These are phyloP conservation scores for Diaporthe nobilis DNA, from an alignment of 2,329 filamentous ascomycete species.

Conservation along the genomic window DNA sequence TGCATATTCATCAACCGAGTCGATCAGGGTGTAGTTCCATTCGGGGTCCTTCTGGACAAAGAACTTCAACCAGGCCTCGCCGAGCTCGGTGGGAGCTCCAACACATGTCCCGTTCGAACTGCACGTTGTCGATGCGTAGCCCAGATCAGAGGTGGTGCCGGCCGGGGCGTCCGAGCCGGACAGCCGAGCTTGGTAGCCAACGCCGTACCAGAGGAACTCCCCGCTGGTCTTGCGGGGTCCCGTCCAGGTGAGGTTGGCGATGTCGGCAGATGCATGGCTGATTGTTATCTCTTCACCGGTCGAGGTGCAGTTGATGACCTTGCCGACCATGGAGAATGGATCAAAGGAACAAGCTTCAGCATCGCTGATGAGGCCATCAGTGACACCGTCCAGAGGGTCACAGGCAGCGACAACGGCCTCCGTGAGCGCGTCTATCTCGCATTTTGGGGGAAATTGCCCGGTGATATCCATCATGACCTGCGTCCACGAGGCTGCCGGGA, in stretches of 20 bases:
- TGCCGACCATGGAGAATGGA: not conserved
- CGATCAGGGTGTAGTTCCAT: not conserved
- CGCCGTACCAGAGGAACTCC: conserved; percentile 2
- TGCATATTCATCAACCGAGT: not conserved
- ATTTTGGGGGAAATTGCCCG: conserved; percentile 56
- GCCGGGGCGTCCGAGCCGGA: not conserved
- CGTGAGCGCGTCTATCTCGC: conserved; percentile 54
- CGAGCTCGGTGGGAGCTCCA: not conserved
- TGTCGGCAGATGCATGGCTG: not conserved
- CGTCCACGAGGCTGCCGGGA: conserved; percentile 55
- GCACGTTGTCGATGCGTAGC: conserved; percentile 4
- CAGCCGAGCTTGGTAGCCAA: not conserved
- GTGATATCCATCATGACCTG: conserved; percentile 46
- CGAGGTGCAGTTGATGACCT: not conserved
- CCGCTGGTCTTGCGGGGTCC: conserved; percentile 3
- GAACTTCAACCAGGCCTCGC: not conserved
- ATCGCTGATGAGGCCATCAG: conserved; percentile 57
- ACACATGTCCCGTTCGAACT: not conserved
- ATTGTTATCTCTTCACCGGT: not conserved
- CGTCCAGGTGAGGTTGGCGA: conserved; percentile 3
- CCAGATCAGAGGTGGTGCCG: not conserved
- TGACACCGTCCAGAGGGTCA: conserved; percentile 62
- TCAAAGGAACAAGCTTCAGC: conserved; percentile 50
- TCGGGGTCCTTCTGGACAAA: not conserved
- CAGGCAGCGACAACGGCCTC: conserved; percentile 57